Evolutionary conservation across 1,139 yeast species (phyloP).

Genomic region (Pneumocystis wakefieldiae): DNA sequence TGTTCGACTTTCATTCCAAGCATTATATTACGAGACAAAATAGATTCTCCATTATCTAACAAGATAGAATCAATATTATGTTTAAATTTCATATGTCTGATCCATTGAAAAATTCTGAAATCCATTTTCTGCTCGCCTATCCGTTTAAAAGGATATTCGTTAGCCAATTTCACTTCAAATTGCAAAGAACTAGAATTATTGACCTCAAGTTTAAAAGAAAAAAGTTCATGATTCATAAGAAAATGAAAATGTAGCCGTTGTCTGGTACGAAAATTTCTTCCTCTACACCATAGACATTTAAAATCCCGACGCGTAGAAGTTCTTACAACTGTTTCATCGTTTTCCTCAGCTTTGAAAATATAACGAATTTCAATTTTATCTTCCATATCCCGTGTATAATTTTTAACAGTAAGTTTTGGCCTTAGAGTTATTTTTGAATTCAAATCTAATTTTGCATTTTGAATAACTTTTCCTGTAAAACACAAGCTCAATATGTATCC

Average conservation of each 20-base stretch:
- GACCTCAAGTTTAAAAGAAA: slow-evolving; percentile 10
- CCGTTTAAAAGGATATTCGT: slow-evolving; percentile 11
- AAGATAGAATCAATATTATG: slow-evolving; percentile 8
- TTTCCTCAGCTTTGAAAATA: slow-evolving; percentile 9
- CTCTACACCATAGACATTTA: slow-evolving; percentile 13
- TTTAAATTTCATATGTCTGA: slow-evolving; percentile 6
- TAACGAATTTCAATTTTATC: slow-evolving; percentile 8
- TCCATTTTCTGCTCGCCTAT: slow-evolving; percentile 10
- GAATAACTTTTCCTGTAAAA: not conserved
- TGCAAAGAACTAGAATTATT: slow-evolving; percentile 9
- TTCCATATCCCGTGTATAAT: not conserved
- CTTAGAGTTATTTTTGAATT: not conserved
- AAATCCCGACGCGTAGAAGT: slow-evolving; percentile 6
- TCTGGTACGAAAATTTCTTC: slow-evolving; percentile 5
- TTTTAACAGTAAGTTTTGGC: not conserved
- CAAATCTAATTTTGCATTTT: not conserved
- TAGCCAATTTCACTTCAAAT: slow-evolving; percentile 9
- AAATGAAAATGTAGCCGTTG: slow-evolving; percentile 13
- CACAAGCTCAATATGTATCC: not conserved
- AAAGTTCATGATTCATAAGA: slow-evolving; percentile 11
- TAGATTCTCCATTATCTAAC: slow-evolving; percentile 11
- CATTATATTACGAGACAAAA: slow-evolving; percentile 8
- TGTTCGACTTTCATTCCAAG: slow-evolving; percentile 1
- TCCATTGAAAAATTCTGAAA: slow-evolving; percentile 11
- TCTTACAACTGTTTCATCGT: slow-evolving; percentile 6